Percentiles rank a stretch among this genome's conserved stretches.
Evolutionary conservation across 352 stramenopile genomes (phyloP).

Genomic region (Phytophthora ohioensis): DNA sequence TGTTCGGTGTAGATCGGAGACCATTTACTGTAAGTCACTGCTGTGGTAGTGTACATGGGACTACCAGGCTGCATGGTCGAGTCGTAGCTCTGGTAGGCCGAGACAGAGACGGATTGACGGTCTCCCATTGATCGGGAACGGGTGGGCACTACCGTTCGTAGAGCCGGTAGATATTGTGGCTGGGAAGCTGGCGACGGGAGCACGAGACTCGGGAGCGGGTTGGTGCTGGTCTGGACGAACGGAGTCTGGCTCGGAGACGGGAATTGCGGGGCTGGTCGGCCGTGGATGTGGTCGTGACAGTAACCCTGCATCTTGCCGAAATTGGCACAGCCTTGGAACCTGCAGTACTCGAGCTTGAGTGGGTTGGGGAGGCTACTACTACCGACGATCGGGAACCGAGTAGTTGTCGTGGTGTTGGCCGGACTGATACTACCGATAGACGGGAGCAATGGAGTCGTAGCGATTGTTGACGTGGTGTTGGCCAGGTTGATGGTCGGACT

Average conservation of each 20-base stretch:
- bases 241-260: conserved; percentile 24
- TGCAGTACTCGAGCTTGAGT: conserved; percentile 57
- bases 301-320: conserved; percentile 75
- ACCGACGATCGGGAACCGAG: conserved; percentile 32
- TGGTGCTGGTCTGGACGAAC: conserved; percentile 18
- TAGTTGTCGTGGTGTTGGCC: conserved; percentile 43
- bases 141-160: conserved; percentile 39
- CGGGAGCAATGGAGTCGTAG: conserved; percentile 41
- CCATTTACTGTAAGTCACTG: conserved; percentile 28
- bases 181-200: conserved; percentile 29
- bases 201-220: conserved; percentile 33
- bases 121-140: conserved; percentile 13
- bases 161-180: conserved; percentile 36
- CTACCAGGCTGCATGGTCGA: conserved; percentile 21
- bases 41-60: conserved; percentile 26
- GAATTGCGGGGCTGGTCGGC: conserved; percentile 34
- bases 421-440: conserved; percentile 59
- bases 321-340: conserved; percentile 61
- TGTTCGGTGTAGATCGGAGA: conserved; percentile 32
- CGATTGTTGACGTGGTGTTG: conserved; percentile 29
- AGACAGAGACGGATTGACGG: conserved; percentile 21
- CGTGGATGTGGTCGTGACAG: conserved; percentile 69
- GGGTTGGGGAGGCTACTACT: conserved; percentile 46
- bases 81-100: conserved; percentile 25
- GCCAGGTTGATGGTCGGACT: conserved; percentile 36